These are phyloP conservation scores for Dendryphion nanum DNA, from an alignment of 2,329 filamentous ascomycete species.

Conservation along the genomic window DNA sequence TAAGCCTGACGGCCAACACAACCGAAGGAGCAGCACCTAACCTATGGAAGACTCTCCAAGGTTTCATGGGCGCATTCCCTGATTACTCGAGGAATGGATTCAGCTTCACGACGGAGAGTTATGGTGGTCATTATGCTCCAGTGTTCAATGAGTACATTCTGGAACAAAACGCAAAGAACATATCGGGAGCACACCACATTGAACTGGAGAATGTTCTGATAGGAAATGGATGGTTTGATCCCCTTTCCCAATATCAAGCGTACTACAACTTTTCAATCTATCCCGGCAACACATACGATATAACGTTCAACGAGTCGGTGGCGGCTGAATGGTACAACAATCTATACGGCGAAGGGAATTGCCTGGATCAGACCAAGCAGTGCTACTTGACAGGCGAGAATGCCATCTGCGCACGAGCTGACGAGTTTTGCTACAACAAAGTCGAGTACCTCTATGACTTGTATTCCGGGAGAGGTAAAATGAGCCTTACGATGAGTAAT, in stretches of 20 bases:
- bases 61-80: conserved; percentile 62
- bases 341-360: conserved; percentile 61
- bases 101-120: conserved; percentile 57
- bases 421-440: conserved; percentile 55
- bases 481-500: too few relatives aligned
- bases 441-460: conserved; percentile 55
- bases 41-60: conserved; percentile 62
- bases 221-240: conserved; percentile 60
- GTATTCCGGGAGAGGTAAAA: conserved; percentile 51
- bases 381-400: conserved; percentile 55
- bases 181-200: conserved; percentile 48
- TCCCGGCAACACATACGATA: conserved; percentile 59
- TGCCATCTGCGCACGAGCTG: conserved; percentile 53
- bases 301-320: conserved; percentile 50
- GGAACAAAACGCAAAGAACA: conserved; percentile 45
- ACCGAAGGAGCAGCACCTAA: conserved; percentile 55
- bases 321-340: conserved; percentile 57
- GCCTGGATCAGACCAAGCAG: conserved; percentile 55
- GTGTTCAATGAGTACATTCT: conserved; percentile 54
- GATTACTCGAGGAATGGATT: conserved; percentile 48
- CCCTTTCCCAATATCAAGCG: conserved; percentile 55
- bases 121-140: conserved; percentile 60
- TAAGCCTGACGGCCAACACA: conserved; percentile 52
- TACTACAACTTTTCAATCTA: conserved; percentile 59
- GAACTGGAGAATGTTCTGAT: conserved; percentile 53